Conservation (phyloP, 305 asterid species). For the Fraxinus angustifolia region DNA sequence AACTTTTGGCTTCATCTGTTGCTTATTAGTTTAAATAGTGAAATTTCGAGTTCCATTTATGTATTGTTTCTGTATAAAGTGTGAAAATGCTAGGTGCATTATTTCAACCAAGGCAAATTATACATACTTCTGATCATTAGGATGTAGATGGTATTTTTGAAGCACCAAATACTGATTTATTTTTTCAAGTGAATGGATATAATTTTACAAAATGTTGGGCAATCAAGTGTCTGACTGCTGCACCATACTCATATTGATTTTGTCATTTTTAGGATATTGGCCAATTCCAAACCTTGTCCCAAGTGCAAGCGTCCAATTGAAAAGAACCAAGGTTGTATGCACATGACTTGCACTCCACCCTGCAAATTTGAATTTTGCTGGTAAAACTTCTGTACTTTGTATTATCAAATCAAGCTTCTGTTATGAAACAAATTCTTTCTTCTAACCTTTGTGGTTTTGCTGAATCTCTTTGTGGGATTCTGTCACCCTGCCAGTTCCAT, state of each 20-base stretch:
- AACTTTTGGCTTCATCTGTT: not conserved
- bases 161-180: slow-evolving; percentile 5
- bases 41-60: not conserved
- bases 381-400: slow-evolving; percentile 40
- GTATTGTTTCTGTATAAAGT: not conserved
- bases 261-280: slow-evolving; percentile 65
- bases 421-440: not conserved
- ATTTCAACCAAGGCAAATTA: not conserved
- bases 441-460: slow-evolving; percentile 6
- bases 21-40: not conserved
- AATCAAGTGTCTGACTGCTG: slow-evolving; percentile 14
- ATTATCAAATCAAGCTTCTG: slow-evolving; percentile 13
- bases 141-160: not conserved
- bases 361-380: slow-evolving; percentile 95
- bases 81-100: not conserved
- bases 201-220: not conserved
- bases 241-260: slow-evolving; percentile 13
- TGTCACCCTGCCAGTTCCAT: not conserved
- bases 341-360: slow-evolving; percentile 93
- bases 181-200: slow-evolving; percentile 5
- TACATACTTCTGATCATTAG: not conserved
- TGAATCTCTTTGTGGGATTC: slow-evolving; percentile 1
- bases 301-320: slow-evolving; percentile 95
- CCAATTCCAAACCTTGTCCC: slow-evolving; percentile 96
- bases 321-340: slow-evolving; percentile 97